Percentiles rank a stretch among this genome's conserved stretches.
phyloP scores from a whole-genome alignment of 2,329 filamentous ascomycete species.

The Alternaria brassicae region DNA sequence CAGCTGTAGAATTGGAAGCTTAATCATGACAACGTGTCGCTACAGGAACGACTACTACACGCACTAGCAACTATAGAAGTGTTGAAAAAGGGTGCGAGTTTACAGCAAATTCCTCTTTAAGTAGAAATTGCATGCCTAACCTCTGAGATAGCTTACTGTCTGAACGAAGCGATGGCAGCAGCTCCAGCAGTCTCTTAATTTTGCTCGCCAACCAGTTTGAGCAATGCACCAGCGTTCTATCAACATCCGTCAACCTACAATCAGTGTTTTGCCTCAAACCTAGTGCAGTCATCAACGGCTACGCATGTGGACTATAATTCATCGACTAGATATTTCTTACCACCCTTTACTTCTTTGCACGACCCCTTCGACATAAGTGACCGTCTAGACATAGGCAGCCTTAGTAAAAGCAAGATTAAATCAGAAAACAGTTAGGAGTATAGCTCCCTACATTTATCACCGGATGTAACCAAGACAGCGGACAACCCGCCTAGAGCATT shows the following conservation, averaged over 20 bases:
- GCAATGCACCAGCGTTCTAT: constrained; percentile 3
- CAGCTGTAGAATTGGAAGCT: constrained; percentile 13
- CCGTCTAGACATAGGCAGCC: not conserved
- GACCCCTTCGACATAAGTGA: constrained; percentile 1
- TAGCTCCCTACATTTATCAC: constrained; percentile 17
- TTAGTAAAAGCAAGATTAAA: not conserved
- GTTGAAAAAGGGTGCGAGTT: constrained; percentile 11
- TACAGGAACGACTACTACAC: constrained; percentile 7
- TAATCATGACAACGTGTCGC: constrained; percentile 3
- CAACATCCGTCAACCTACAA: not conserved
- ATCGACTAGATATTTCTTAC: constrained; percentile 1
- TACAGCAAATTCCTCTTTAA: constrained; percentile 1
- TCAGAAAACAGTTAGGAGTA: constrained; percentile 7
- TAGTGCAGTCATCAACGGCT: not conserved
- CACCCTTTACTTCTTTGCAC: constrained; percentile 5
- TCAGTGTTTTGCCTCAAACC: constrained; percentile 1
- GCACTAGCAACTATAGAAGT: constrained; percentile 13
- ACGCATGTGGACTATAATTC: constrained; percentile 7
- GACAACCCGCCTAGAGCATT: not conserved
- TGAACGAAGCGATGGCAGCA: not conserved
- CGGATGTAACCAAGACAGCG: constrained; percentile 4
- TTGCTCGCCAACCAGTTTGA: not conserved
- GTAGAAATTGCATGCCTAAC: constrained; percentile 9
- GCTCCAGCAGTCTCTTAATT: not conserved
- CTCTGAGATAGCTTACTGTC: constrained; percentile 10